Conservation (phyloP, 2,329 filamentous ascomycete genomes). For the Fonsecaea pugnacius region DNA sequence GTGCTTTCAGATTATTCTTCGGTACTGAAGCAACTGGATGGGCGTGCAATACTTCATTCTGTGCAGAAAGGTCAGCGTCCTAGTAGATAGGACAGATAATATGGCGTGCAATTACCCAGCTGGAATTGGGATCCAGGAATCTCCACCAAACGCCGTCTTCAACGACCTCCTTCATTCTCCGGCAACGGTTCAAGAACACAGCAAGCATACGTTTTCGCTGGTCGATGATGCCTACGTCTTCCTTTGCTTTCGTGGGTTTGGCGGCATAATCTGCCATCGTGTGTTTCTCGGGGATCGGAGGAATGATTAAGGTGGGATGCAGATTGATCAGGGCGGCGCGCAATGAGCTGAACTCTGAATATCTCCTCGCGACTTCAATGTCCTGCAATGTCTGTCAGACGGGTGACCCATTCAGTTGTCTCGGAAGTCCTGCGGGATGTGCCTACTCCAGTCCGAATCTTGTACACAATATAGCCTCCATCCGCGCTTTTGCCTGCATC, state of each 20-base stretch:
- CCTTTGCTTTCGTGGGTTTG: slow-evolving; percentile 96
- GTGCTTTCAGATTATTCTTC: slow-evolving; percentile 91
- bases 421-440: neutral
- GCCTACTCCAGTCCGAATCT: slow-evolving; percentile 87
- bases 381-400: slow-evolving; percentile 62
- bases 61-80: slow-evolving; percentile 12
- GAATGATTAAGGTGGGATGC: slow-evolving; percentile 93
- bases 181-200: slow-evolving; percentile 92
- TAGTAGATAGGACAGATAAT: neutral
- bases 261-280: slow-evolving; percentile 98
- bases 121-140: slow-evolving; percentile 95
- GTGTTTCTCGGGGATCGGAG: slow-evolving; percentile 97
- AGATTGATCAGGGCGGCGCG: slow-evolving; percentile 85
- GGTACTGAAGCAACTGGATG: slow-evolving; percentile 89
- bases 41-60: slow-evolving; percentile 95
- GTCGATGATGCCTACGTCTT: slow-evolving; percentile 96
- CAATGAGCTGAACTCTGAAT: slow-evolving; percentile 94
- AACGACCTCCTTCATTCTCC: slow-evolving; percentile 86
- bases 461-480: slow-evolving; percentile 94
- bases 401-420: neutral
- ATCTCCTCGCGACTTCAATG: slow-evolving; percentile 89
- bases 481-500: slow-evolving; percentile 95
- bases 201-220: slow-evolving; percentile 94
- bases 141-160: slow-evolving; percentile 97
- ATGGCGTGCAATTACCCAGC: slow-evolving; percentile 71